Evolutionary conservation across 139 green algal genomes (phyloP), one percentile per base, ranked within the genome.

Genomic region (Chlorella sp.): DNA sequence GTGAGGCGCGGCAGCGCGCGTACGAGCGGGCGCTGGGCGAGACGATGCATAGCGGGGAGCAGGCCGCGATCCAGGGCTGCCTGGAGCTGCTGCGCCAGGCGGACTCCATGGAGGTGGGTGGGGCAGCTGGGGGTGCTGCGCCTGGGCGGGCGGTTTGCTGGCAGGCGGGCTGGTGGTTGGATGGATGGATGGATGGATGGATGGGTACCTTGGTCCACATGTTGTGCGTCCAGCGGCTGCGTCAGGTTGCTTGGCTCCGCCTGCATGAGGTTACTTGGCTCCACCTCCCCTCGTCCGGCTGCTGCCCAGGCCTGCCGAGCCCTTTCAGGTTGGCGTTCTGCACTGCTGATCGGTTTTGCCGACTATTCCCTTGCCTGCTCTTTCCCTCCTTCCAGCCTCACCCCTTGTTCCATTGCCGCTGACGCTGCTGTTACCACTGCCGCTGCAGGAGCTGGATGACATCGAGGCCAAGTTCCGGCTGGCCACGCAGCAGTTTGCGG

Each of bases 361-460:
- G n/a, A n/a, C n/a, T n/a, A n/a, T 65, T 20, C 56, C 13, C 13
- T 30, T 65, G 56, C 56, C 9, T 65, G 9, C 17, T 20, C 68
- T 30, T 75, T 13, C 68, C 16, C 14, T 11, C 68, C 6, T 20
- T 1, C 72, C 22, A 3, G 22, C 38, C 16, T 73, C 36, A n/a
- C n/a, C n/a, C n/a, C n/a, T n/a, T n/a, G n/a, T n/a, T n/a, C n/a
- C n/a, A n/a, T n/a, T n/a, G n/a, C n/a, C n/a, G n/a, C n/a, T n/a
- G n/a, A n/a, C n/a, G n/a, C n/a, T n/a, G n/a, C n/a, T n/a, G n/a
- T n/a, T n/a, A n/a, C n/a, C n/a, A n/a, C n/a, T n/a, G n/a, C n/a
- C n/a, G n/a, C n/a, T n/a, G 46, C 67, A 78, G 86, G 76, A 88
- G 41, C 34, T 92, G 48, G 89, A 90, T 9, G 89, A 92, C 36